Evolutionary conservation across 2,329 filamentous ascomycete species (phyloP), one percentile per base, ranked within the genome.

Genomic region (Hypomyces rosellus): DNA sequence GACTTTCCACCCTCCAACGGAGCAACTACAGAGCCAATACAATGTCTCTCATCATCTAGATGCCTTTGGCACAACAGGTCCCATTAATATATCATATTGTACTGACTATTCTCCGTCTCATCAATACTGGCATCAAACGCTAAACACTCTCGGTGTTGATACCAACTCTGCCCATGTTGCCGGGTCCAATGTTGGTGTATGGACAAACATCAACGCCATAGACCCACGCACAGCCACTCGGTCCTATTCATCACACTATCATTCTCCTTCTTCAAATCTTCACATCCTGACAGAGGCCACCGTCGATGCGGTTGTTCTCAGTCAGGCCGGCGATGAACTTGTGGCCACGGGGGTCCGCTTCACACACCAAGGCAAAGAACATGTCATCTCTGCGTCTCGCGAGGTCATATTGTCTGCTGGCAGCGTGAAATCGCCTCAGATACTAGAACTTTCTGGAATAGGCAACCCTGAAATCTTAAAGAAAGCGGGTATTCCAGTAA

Each of bases 351-450:
- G 68, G 3, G 59, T 65, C 8, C 54, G 58, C 3, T 71, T 72
- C 42, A 62, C 46, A 2, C 55, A 71, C 46, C 62, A 66, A 43
- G 75, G 75, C 3, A 60, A 48, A 16, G 58, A 55, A 63, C 46
- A 63, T 2, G 61, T 60, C 5, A 70, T 75, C 42, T 59, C 65
- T 7, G 74, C 69, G 1, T 67, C 54, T 55, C 73, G 52, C 11
- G 82, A 85, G 56, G 72, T 84, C 11, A 73, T 86, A 36, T 62
- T 86, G 2, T 75, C 76, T 4, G 80, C 80, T 1, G 83, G 83
- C 0, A 75, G 72, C 25, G 67, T 78, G 38, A 74, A 76, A 59
- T 81, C 77, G 9, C 82, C 75, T 5, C 80, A 77, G 63, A 67
- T 81, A 14, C 72, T 78, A n/a, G 81, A 85, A 55, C 66, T 84